Conservation (phyloP, 371 early-diverging fungal genomes). For the Blakeslea trispora region DNA sequence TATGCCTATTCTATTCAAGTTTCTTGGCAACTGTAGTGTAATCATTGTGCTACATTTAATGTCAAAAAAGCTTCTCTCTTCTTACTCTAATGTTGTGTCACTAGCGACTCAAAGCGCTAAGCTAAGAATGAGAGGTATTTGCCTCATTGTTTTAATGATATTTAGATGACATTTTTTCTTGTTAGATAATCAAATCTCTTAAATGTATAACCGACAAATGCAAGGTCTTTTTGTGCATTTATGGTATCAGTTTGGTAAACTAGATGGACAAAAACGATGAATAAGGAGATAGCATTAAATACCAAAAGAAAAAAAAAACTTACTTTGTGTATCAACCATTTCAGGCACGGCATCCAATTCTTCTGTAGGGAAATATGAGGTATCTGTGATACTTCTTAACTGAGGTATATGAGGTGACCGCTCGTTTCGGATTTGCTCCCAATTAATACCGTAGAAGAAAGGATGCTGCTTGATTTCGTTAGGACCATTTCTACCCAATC, state of each 20-base stretch:
- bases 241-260: slow-evolving; percentile 43
- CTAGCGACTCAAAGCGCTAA: no score
- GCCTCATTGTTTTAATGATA: background rate
- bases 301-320: background rate
- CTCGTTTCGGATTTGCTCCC: slow-evolving; percentile 82
- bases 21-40: no score
- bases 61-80: no score
- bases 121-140: background rate
- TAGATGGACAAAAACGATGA: slow-evolving; percentile 12
- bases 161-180: slow-evolving; percentile 73
- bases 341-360: slow-evolving; percentile 81
- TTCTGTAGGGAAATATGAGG: slow-evolving; percentile 95
- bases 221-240: slow-evolving; percentile 83
- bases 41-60: no score
- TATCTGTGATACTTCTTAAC: slow-evolving; percentile 94
- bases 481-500: slow-evolving; percentile 79
- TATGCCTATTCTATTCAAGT: no score
- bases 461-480: slow-evolving; percentile 92
- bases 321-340: slow-evolving; percentile 38
- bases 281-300: no score
- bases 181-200: slow-evolving; percentile 91
- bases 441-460: slow-evolving; percentile 95
- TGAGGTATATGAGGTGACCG: slow-evolving; percentile 95
- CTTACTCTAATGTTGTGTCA: no score
- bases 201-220: slow-evolving; percentile 97